phyloP scores from a whole-genome alignment of 345 rosid genomes.

The Acer yangbiense region DNA sequence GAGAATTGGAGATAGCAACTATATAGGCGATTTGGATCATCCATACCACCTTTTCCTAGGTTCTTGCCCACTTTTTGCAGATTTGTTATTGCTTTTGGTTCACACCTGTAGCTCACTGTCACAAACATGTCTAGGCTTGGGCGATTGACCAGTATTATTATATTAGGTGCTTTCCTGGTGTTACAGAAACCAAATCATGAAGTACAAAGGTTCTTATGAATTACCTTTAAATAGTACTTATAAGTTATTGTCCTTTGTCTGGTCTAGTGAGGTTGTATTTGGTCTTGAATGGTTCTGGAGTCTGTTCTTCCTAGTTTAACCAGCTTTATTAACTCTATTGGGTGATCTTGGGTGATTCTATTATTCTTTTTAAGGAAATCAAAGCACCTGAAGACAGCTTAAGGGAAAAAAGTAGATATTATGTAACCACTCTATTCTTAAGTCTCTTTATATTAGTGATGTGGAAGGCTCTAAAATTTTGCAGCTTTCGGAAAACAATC shows the following conservation, averaged over 20 bases:
- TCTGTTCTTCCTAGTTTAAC: neutral
- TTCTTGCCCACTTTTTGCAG: neutral
- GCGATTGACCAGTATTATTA: neutral
- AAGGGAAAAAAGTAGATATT: conserved; percentile 1
- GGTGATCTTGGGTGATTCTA: neutral
- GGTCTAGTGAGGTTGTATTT: neutral
- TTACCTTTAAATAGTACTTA: neutral
- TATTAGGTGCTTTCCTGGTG: neutral
- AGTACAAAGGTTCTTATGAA: neutral
- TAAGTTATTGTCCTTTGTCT: neutral
- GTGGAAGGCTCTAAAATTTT: neutral
- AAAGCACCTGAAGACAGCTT: neutral
- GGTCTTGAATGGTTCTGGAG: neutral
- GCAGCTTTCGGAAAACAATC: too few relatives aligned
- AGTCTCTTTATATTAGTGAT: neutral
- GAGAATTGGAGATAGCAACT: neutral
- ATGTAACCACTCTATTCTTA: neutral
- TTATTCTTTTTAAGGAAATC: neutral
- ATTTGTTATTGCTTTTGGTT: neutral
- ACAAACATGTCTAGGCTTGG: neutral
- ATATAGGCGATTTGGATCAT: neutral
- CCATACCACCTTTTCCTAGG: neutral
- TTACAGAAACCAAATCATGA: neutral
- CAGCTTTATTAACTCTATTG: neutral
- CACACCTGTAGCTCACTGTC: neutral